phyloP scores from a whole-genome alignment of 2,329 filamentous ascomycete species.

The Fusarium sp. region DNA sequence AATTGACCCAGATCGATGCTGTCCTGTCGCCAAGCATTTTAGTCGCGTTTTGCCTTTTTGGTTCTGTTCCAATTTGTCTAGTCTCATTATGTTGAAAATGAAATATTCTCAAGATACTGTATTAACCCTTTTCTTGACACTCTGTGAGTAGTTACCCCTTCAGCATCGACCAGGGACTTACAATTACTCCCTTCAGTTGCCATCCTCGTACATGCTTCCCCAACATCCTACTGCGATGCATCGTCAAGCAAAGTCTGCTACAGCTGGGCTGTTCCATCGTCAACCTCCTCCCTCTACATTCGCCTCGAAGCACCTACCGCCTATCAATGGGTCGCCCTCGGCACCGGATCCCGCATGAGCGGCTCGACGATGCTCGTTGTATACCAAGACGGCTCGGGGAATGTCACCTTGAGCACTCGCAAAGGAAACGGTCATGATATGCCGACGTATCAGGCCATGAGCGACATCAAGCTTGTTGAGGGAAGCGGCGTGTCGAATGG shows the following conservation, averaged over 20 bases:
- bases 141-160: background rate
- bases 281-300: background rate
- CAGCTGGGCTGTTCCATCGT: background rate
- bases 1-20: too few species aligned
- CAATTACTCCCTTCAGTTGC: background rate
- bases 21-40: background rate
- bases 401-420: background rate
- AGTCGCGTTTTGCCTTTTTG: background rate
- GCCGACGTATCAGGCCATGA: background rate
- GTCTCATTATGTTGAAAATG: background rate
- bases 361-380: background rate
- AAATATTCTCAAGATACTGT: background rate
- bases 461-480: background rate
- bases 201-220: background rate
- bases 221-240: background rate
- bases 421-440: background rate
- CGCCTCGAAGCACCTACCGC: background rate
- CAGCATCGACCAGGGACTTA: rapidly evolving
- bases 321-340: background rate
- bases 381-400: background rate
- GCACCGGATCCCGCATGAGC: background rate
- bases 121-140: background rate
- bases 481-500: background rate
- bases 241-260: background rate
- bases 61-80: background rate